These are phyloP conservation scores for Triticum monococcum DNA, from an alignment of 176 grass and related monocot species.

Conservation along the genomic window DNA sequence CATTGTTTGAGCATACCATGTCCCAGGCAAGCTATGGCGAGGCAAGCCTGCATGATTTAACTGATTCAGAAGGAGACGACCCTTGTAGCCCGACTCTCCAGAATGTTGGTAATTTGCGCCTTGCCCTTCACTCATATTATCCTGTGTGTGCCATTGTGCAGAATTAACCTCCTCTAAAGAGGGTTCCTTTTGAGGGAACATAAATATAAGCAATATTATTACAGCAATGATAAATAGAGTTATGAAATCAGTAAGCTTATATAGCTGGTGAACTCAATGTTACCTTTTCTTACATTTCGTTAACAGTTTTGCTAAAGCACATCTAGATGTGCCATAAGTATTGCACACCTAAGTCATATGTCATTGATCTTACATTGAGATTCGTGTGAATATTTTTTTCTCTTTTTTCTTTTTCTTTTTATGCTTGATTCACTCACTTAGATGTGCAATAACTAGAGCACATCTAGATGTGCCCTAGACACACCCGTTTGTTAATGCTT, in stretches of 20 bases:
- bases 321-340: no score
- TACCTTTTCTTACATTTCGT: neutral
- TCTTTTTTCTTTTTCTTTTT: no score
- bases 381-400: no score
- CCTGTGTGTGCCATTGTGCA: neutral
- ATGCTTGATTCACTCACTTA: no score
- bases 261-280: neutral
- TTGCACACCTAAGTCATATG: no score
- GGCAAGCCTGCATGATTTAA: constrained; percentile 7
- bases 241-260: neutral
- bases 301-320: neutral
- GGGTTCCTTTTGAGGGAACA: neutral
- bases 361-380: no score
- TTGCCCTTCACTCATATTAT: neutral
- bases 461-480: no score
- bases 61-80: constrained; percentile 29
- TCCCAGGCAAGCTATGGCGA: constrained; percentile 6
- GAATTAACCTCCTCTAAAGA: neutral
- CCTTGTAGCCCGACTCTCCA: neutral
- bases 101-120: constrained; percentile 27
- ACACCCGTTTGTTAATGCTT: neutral
- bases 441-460: no score
- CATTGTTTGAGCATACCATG: neutral
- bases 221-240: neutral
- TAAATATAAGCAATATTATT: constrained; percentile 12